phyloP scores from a whole-genome alignment of 768 basidiomycete genomes.

The Kwoniella dejecticola region DNA sequence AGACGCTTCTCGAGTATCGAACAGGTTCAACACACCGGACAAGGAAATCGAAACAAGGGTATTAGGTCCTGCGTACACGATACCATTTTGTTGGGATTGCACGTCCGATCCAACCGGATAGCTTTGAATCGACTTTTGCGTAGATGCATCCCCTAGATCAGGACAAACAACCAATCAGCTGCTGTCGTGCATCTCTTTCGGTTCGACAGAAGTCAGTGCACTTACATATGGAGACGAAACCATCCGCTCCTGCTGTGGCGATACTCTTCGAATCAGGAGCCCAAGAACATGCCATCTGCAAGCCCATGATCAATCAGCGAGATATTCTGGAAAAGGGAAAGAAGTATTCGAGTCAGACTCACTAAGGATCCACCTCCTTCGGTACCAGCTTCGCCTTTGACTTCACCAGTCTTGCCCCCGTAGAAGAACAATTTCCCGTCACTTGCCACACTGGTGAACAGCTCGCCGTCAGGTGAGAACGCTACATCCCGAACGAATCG shows the following conservation, averaged over 20 bases:
- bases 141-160: conserved; percentile 74
- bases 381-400: conserved; percentile 61
- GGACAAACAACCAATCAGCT: neutral
- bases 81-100: conserved; percentile 77
- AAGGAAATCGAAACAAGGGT: conserved; percentile 81
- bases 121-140: conserved; percentile 66
- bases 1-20: conserved; percentile 72
- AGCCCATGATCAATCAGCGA: neutral
- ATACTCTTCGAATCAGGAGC: conserved; percentile 70
- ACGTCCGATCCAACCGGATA: conserved; percentile 78
- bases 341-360: neutral
- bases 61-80: conserved; percentile 72
- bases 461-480: conserved; percentile 76
- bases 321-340: no score
- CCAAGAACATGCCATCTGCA: conserved; percentile 65
- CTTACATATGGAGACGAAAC: conserved; percentile 83
- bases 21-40: conserved; percentile 75
- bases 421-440: conserved; percentile 83
- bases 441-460: conserved; percentile 85
- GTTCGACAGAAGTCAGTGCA: neutral
- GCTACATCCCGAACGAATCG: conserved; percentile 90
- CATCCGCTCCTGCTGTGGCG: conserved; percentile 81
- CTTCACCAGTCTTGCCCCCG: conserved; percentile 85
- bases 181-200: neutral
- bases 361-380: conserved; percentile 38